Evolutionary conservation across 176 grass and related monocot species (phyloP).

Genomic region (Oryza meyeriana): DNA sequence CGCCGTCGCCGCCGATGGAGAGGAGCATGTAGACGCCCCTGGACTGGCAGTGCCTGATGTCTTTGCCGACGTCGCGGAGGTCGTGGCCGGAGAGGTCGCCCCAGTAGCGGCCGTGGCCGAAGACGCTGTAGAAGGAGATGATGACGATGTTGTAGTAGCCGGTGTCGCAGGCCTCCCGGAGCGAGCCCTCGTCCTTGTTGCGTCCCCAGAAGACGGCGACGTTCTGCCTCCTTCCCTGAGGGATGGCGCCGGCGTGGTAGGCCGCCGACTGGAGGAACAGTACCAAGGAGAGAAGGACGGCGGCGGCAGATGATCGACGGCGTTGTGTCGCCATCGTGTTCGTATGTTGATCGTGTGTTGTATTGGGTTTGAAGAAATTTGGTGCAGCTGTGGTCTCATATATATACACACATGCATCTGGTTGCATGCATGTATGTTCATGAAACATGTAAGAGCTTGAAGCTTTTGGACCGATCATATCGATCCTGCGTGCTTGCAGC

Average conservation of each 20-base stretch:
- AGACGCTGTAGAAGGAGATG: slow-evolving; percentile 27
- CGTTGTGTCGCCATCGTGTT: not conserved
- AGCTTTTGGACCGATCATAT: not conserved
- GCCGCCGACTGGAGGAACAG: too few species aligned
- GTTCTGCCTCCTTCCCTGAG: not conserved
- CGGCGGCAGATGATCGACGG: not conserved
- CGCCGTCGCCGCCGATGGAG: slow-evolving; percentile 20
- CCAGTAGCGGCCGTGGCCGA: slow-evolving; percentile 2
- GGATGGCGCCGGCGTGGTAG: too few species aligned
- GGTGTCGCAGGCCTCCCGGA: not conserved
- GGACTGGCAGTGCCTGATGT: slow-evolving; percentile 23
- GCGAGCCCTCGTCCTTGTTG: slow-evolving; percentile 19
- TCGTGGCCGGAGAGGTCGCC: slow-evolving; percentile 24
- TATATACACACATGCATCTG: not conserved
- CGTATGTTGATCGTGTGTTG: not conserved
- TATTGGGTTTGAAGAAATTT: not conserved
- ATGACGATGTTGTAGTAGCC: slow-evolving; percentile 9
- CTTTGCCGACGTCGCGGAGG: slow-evolving; percentile 9
- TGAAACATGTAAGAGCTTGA: too few species aligned
- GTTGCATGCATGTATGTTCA: too few species aligned
- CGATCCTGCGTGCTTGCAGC: too few species aligned
- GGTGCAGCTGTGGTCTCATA: not conserved
- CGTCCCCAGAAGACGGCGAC: slow-evolving; percentile 14
- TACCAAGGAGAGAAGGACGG: not conserved
- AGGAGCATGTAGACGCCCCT: slow-evolving; percentile 9